These are phyloP conservation scores for Plasmopara viticola DNA, from an alignment of 352 stramenopile genomes.

Conservation along the genomic window DNA sequence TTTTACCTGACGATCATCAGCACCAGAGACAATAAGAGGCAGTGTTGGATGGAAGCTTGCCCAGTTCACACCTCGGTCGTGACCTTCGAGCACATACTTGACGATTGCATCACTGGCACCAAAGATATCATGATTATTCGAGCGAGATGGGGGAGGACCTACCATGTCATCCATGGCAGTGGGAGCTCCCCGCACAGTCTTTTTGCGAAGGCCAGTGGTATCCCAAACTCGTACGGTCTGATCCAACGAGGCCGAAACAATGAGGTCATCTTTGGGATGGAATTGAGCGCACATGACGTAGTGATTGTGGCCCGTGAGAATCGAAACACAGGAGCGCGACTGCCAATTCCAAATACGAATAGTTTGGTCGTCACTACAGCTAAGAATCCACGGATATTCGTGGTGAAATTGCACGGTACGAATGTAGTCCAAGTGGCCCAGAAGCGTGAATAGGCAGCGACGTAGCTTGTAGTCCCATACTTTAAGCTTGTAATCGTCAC, in stretches of 20 bases:
- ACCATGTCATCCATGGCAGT: conserved; percentile 70
- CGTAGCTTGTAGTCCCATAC: conserved; percentile 99
- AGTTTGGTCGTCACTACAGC: conserved; percentile 97
- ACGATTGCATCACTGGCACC: conserved; percentile 98
- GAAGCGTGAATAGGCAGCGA: conserved; percentile 97
- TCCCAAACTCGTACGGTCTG: conserved; percentile 99
- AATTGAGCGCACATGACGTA: conserved; percentile 99
- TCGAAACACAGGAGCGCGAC: conserved; percentile 96
- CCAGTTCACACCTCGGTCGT: conserved; percentile 99
- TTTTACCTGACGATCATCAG: conserved; percentile 99
- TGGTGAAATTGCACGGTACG: conserved; percentile 99
- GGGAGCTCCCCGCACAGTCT: conserved; percentile 92
- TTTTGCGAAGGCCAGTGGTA: conserved; percentile 98
- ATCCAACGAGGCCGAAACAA: conserved; percentile 97
- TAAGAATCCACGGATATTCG: conserved; percentile 99
- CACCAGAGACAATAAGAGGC: conserved; percentile 96
- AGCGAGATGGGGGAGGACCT: conserved; percentile 33
- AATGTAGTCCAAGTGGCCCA: conserved; percentile 99
- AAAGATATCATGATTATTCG: conserved; percentile 94
- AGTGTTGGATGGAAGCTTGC: conserved; percentile 98
- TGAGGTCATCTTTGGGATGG: conserved; percentile 99
- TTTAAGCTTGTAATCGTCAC: conserved; percentile 99
- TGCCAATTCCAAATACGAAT: conserved; percentile 99
- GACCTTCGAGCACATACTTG: conserved; percentile 99
- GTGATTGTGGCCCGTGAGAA: conserved; percentile 99